phyloP scores from a whole-genome alignment of 176 grass and related monocot genomes.

The Carex kokanica region DNA sequence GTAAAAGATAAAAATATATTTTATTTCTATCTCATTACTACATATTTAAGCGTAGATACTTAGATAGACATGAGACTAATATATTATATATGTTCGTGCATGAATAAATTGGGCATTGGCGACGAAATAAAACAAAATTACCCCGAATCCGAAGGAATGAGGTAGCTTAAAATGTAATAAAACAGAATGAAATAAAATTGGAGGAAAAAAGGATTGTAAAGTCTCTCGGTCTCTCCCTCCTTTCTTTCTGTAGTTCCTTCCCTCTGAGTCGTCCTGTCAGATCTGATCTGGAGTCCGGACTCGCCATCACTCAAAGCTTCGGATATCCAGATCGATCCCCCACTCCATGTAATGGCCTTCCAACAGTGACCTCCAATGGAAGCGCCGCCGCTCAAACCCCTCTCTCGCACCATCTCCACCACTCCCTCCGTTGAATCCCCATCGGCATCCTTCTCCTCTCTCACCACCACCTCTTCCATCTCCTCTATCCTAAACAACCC shows the following conservation, averaged over 20 bases:
- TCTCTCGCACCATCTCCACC: neutral
- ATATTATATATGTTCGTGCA: too few species aligned
- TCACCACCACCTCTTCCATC: constrained; percentile 69
- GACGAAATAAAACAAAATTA: too few species aligned
- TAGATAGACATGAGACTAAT: too few species aligned
- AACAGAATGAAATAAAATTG: neutral
- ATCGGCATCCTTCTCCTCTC: constrained; percentile 24
- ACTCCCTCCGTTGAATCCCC: constrained; percentile 29
- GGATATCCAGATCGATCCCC: constrained; percentile 20
- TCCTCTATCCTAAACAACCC: constrained; percentile 94
- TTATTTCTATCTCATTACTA: too few species aligned
- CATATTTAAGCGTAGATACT: too few species aligned
- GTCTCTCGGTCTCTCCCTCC: neutral
- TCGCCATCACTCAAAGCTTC: constrained; percentile 24
- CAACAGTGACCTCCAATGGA: constrained; percentile 6
- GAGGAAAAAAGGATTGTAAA: neutral
- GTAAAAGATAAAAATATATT: too few species aligned
- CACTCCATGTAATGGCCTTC: neutral
- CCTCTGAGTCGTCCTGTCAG: constrained; percentile 25
- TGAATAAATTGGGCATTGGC: too few species aligned
- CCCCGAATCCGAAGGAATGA: too few species aligned
- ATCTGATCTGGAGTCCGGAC: constrained; percentile 76
- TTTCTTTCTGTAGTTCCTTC: neutral
- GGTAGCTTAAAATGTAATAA: too few species aligned
- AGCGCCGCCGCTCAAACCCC: neutral